Base-by-base conservation (phyloP, 257 asterid species). In the Dorcoceras hygrometricum region DNA sequence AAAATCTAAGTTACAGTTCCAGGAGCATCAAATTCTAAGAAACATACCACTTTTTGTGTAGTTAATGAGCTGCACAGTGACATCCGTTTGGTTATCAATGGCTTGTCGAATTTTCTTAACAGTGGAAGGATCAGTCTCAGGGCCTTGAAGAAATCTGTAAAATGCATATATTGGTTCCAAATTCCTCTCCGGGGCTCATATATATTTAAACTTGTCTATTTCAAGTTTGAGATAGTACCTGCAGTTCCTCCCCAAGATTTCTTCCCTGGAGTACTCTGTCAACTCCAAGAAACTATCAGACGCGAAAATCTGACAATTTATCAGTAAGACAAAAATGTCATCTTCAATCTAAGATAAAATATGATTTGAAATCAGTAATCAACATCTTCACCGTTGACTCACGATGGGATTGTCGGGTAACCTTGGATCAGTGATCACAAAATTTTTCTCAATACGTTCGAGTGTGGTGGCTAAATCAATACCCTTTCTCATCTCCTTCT, bases 251-350 rank as follows among this genome's bases (percentile, higher is more conserved):
- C 99, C 99, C 84, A 94, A 75, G 63, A 94, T 88, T 72, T 94
- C 99, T 82, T 94, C 99, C 65, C 99, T 79, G 56, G 96, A 87
- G 66, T 94, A 94, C 84, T 94, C 99, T 0, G 99, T 94, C 75
- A 94, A 71, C 90, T 94, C 97, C 95, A 94, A 84, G 87, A 94
- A 94, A 77, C 99, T 94, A 82, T 94, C 99, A 31, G 99, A 94
- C 32, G 99, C 99, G 71, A 94, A 94, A 46, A 94, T 94, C 97
- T 94, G 51, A 43, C 51, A 43, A 43, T 10, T 11, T 36, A 71
- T 59, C 8, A 50, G 20, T 27, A 65, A 8, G 10, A 29, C 25
- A 73, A 23, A 23, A 66, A 27, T 19, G 63, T 48, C 54, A 12
- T 14, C 51, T 14, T 6, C 2, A 43, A 12, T 43, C 4, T 7